Base-by-base conservation (phyloP, 2,329 filamentous ascomycete genomes). In the Bipolaris oryzae region DNA sequence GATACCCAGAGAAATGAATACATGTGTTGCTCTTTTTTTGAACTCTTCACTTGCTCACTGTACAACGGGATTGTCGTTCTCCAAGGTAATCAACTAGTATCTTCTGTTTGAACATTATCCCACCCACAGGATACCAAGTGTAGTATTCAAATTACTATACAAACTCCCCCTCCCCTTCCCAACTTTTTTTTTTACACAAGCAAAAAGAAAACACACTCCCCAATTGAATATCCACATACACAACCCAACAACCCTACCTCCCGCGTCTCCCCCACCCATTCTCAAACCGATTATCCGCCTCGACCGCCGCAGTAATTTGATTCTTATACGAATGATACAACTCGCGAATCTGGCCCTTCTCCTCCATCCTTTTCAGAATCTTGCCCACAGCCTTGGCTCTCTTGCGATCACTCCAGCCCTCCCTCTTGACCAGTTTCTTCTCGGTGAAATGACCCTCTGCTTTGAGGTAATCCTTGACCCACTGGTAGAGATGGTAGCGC, bases 401-500 rank as follows among this genome's bases (percentile, higher is more conserved):
- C 69, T 86, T 84, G 69, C 83, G 85, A 21, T 81, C 78, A 61
- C 82, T 87, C 84, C 86, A 84, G 53, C 78, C 80, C 55, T 87
- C 86, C 7, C 89, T 80, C 70, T 86, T 79, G 1, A 86, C 78
- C 31, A 92, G 77, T 67, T 86, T 82, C 10, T 82, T 76, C 1
- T 85, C 76, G 0, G 78, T 78, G 60, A 89, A 80, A 61, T 88
- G 82, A 0, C 85, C 86, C 56, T 87, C 80, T 1, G 74, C 74
- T 21, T 81, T 75, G 0, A 95, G 83, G 50, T 84, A 85, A 25
- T 83, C 81, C 21, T 89, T 80, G 0, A 93, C 87, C 83, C 85
- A 90, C 61, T 88, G 82, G 68, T 90, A 88, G n/a, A 94, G 84
- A 43, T 87, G 84, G 57, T 84, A 85, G 54, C 88, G 88, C 91